phyloP scores from a whole-genome alignment of 306 rosid genomes.

The Cicer pinnatifidum region DNA sequence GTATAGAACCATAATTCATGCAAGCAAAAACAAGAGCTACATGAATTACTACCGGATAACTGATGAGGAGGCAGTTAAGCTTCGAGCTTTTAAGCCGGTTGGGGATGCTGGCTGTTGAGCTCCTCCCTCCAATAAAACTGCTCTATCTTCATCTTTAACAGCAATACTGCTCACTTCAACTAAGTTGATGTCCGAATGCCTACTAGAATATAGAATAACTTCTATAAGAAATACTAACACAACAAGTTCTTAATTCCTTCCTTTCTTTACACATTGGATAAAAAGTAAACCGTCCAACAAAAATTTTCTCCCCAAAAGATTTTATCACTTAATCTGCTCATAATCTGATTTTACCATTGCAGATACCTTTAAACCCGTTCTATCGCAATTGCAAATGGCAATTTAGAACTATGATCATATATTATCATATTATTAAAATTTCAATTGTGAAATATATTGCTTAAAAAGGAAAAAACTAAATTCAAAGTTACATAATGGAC shows the following conservation, averaged over 20 bases:
- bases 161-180: conserved; percentile 59
- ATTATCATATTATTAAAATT: neutral
- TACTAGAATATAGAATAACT: conserved; percentile 51
- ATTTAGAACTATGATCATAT: neutral
- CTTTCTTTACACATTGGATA: neutral
- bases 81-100: conserved; percentile 50
- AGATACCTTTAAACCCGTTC: neutral
- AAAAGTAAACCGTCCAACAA: conserved; percentile 15
- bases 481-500: neutral
- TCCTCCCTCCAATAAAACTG: conserved; percentile 76
- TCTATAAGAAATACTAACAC: conserved; percentile 36
- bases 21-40: conserved; percentile 27
- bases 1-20: conserved; percentile 21
- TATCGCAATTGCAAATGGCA: neutral
- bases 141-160: conserved; percentile 75
- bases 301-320: conserved; percentile 13
- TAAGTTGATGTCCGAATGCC: conserved; percentile 72
- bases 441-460: neutral
- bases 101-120: conserved; percentile 63
- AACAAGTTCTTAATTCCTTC: conserved; percentile 28
- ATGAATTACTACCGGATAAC: conserved; percentile 60
- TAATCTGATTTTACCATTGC: neutral
- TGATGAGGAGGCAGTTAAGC: conserved; percentile 52
- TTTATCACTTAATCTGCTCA: conserved; percentile 11
- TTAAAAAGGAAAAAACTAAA: neutral